A percentile compares a stretch with the other conserved stretches of the same genome.
phyloP scores from a whole-genome alignment of 352 stramenopile species.

The Globisporangium spinosum region DNA sequence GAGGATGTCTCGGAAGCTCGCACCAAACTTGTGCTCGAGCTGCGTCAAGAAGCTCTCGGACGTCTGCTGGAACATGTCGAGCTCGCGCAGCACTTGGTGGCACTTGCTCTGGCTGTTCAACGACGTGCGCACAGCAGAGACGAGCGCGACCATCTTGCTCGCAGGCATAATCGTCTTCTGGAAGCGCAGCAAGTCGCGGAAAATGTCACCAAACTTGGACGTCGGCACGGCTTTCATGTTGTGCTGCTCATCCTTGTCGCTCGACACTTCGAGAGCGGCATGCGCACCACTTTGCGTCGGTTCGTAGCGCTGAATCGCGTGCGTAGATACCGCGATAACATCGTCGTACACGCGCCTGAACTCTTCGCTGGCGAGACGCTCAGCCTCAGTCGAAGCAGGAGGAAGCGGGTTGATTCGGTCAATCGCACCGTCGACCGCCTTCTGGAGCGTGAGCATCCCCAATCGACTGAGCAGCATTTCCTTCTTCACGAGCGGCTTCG shows the following conservation, averaged over 20 bases:
- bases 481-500: slow-evolving; percentile 93
- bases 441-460: slow-evolving; percentile 58
- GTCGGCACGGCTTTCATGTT: slow-evolving; percentile 29
- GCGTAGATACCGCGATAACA: slow-evolving; percentile 18
- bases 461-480: slow-evolving; percentile 89
- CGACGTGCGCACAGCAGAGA: slow-evolving; percentile 29
- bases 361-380: slow-evolving; percentile 31
- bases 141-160: slow-evolving; percentile 52
- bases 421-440: slow-evolving; percentile 55
- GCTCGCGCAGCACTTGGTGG: slow-evolving; percentile 69
- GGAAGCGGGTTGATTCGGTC: slow-evolving; percentile 48
- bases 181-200: slow-evolving; percentile 70
- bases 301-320: slow-evolving; percentile 50
- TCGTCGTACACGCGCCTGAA: slow-evolving; percentile 20
- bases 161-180: slow-evolving; percentile 68
- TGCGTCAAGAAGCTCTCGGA: slow-evolving; percentile 77
- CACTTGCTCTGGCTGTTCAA: slow-evolving; percentile 44
- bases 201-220: slow-evolving; percentile 67
- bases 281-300: slow-evolving; percentile 17
- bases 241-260: slow-evolving; percentile 14
- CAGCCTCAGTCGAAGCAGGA: slow-evolving; percentile 19
- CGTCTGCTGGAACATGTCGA: slow-evolving; percentile 89
- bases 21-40: slow-evolving; percentile 61
- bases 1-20: slow-evolving; percentile 81
- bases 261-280: slow-evolving; percentile 14